These are phyloP conservation scores for Aspergillus fumigatiaffinis DNA, from an alignment of 2,329 filamentous ascomycete species.

Conservation along the genomic window DNA sequence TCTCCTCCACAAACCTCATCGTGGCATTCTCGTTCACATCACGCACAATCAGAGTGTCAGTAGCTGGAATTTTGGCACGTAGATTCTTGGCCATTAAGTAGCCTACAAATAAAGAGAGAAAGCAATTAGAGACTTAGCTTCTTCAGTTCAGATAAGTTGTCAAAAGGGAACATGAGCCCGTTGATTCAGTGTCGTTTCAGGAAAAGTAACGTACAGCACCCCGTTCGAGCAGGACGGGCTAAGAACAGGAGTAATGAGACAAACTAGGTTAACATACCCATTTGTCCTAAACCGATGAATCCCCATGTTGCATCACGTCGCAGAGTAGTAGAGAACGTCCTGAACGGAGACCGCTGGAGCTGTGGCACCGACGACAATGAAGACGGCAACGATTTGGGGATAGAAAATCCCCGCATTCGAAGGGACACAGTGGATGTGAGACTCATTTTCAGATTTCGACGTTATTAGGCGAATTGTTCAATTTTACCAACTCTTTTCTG, in stretches of 20 bases:
- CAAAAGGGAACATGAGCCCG: background rate
- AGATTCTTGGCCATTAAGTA: constrained; percentile 72
- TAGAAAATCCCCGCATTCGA: constrained; percentile 8
- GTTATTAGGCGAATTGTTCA: background rate
- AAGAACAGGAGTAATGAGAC: background rate
- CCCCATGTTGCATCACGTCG: constrained; percentile 51
- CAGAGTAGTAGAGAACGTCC: constrained; percentile 47
- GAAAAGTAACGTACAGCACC: background rate
- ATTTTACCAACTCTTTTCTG: background rate
- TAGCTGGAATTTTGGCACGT: constrained; percentile 59
- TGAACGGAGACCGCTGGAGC: constrained; percentile 1
- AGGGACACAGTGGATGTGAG: constrained; percentile 10
- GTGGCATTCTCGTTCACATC: constrained; percentile 60
- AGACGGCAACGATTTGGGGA: constrained; percentile 4
- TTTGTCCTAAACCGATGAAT: constrained; percentile 58
- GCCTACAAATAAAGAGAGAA: constrained; percentile 41
- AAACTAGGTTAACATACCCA: constrained; percentile 45
- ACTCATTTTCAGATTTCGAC: constrained; percentile 10
- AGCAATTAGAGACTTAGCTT: background rate
- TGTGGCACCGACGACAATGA: background rate
- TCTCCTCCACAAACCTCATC: constrained; percentile 55
- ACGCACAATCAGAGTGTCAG: constrained; percentile 61
- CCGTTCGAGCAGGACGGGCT: background rate
- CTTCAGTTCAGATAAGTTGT: background rate
- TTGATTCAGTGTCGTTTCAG: background rate